Conservation (phyloP, 73 alveolate genomes). For the Durusdinium trenchii region DNA sequence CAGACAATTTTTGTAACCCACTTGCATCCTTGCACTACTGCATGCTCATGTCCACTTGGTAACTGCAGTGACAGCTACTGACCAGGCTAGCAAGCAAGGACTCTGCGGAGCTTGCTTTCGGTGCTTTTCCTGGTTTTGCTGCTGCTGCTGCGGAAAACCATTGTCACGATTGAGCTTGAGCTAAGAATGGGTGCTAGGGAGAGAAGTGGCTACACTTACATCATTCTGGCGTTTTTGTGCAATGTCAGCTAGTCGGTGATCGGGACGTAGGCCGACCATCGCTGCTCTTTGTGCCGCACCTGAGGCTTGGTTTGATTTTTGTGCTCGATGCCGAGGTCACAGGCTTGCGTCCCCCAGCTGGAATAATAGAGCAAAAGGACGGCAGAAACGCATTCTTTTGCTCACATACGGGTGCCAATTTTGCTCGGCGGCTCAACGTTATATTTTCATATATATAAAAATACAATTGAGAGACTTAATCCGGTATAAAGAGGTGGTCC, state of each 20-base stretch:
- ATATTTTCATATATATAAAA: too few relatives aligned
- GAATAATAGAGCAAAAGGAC: background rate
- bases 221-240: background rate
- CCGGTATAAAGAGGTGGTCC: too few relatives aligned
- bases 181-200: background rate
- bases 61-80: too few relatives aligned
- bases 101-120: background rate
- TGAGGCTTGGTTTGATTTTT: conserved; percentile 71
- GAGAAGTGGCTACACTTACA: background rate
- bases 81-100: conserved; percentile 18
- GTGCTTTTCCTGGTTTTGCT: background rate
- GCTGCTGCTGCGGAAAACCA: conserved; percentile 50
- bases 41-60: background rate
- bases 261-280: too few relatives aligned
- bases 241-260: too few relatives aligned
- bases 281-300: too few relatives aligned
- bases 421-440: too few relatives aligned
- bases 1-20: too few relatives aligned
- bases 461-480: too few relatives aligned
- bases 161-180: conserved; percentile 31
- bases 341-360: conserved; percentile 47
- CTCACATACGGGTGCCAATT: background rate
- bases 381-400: too few relatives aligned
- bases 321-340: conserved; percentile 80
- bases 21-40: background rate